A percentile compares a stretch with the other conserved stretches of the same genome.
Evolutionary conservation across 2,329 filamentous ascomycete genomes (phyloP).

Genomic region (Daldinia sp.): DNA sequence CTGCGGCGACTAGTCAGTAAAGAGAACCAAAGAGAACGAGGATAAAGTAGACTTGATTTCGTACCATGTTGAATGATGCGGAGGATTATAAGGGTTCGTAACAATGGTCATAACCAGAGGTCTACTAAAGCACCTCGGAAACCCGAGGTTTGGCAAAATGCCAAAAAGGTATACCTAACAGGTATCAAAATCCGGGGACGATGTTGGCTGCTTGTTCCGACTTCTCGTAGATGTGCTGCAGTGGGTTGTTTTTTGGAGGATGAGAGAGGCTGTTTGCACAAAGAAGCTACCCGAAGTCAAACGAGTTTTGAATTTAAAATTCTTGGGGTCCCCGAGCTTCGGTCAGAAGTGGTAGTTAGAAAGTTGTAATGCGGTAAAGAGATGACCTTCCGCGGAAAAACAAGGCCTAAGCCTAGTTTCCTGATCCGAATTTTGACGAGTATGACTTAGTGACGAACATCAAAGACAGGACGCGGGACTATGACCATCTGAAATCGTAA

Average conservation of each 20-base stretch:
- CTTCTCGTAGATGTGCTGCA: background rate
- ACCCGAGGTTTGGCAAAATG: background rate
- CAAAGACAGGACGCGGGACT: background rate
- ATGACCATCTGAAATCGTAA: background rate
- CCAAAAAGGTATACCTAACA: background rate
- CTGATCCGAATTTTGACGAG: background rate
- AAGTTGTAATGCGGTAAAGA: background rate
- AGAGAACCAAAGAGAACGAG: background rate
- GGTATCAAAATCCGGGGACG: background rate
- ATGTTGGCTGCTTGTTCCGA: background rate
- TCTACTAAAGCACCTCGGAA: background rate
- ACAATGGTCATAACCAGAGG: constrained; percentile 25
- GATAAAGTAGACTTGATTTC: background rate
- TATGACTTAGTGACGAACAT: background rate
- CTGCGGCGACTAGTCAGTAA: constrained; percentile 23
- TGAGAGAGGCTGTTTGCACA: background rate
- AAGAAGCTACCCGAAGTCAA: constrained; percentile 2
- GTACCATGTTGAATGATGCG: constrained; percentile 38
- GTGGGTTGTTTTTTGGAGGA: background rate
- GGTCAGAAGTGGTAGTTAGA: background rate
- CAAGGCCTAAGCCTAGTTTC: background rate
- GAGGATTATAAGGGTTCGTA: constrained; percentile 5
- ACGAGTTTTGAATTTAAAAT: background rate
- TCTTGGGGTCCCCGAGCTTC: background rate
- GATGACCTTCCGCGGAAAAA: background rate